Evolutionary conservation across 2,329 filamentous ascomycete genomes (phyloP).

Genomic region (Cordyceps sp.): DNA sequence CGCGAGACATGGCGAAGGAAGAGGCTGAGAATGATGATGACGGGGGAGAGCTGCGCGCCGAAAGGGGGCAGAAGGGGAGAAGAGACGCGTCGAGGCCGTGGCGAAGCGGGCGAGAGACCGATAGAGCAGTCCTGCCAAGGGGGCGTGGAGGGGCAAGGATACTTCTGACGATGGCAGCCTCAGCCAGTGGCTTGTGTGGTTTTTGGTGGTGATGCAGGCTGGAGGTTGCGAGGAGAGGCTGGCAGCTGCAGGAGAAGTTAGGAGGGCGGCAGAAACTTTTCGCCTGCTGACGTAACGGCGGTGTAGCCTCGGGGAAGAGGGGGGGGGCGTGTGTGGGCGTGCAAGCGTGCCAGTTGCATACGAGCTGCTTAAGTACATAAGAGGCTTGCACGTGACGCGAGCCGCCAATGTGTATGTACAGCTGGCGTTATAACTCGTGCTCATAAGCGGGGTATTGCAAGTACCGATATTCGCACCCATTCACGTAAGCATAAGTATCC

Average conservation of each 20-base stretch:
- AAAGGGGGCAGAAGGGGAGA: neutral
- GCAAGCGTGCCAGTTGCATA: neutral
- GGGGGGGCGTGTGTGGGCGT: neutral
- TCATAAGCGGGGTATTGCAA: too few species aligned
- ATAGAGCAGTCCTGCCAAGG: too few species aligned
- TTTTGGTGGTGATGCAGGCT: neutral
- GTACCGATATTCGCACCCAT: too few species aligned
- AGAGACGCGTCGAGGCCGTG: slow-evolving; percentile 1
- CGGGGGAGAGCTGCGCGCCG: neutral
- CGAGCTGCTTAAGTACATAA: neutral
- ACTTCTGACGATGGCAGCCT: neutral
- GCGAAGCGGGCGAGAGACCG: too few species aligned
- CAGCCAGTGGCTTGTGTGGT: neutral
- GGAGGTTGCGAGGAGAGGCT: neutral
- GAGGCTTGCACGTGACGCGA: neutral
- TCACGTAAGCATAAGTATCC: too few species aligned
- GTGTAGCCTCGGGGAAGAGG: neutral
- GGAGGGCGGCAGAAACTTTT: slow-evolving; percentile 6
- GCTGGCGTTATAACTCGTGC: too few species aligned
- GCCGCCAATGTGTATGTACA: too few species aligned
- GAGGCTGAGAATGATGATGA: neutral
- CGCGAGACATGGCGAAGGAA: slow-evolving; percentile 57
- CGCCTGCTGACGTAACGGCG: slow-evolving; percentile 7
- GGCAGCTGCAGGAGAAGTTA: slow-evolving; percentile 1
- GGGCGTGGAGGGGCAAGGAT: too few species aligned